These are phyloP conservation scores for Raffaelea deltoideospora DNA, from an alignment of 2,329 filamentous ascomycete genomes.

Conservation along the genomic window DNA sequence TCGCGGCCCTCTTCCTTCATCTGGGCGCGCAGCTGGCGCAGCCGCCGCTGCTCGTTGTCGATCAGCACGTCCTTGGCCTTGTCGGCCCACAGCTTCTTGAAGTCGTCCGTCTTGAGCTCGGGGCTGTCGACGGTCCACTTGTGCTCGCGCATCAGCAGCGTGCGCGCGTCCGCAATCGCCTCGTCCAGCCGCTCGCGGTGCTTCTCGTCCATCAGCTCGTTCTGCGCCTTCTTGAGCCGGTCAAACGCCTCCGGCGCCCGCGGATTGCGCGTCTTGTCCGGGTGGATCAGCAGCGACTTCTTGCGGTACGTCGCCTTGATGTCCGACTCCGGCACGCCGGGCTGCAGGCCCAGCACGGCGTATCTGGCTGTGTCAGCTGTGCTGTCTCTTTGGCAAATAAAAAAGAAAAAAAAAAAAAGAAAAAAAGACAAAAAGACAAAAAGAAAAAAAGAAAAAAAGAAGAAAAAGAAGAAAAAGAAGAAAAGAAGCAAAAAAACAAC, in stretches of 20 bases:
- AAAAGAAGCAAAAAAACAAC: neutral
- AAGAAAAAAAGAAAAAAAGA: neutral
- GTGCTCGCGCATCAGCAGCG: slow-evolving; percentile 84
- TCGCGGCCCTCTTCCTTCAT: slow-evolving; percentile 93
- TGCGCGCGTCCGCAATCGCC: slow-evolving; percentile 87
- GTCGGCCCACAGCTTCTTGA: slow-evolving; percentile 73
- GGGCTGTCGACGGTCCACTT: slow-evolving; percentile 83
- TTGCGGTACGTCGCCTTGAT: slow-evolving; percentile 91
- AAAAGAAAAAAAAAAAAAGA: neutral
- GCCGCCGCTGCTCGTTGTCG: slow-evolving; percentile 75
- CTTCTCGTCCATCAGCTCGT: slow-evolving; percentile 86
- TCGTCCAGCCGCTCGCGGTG: slow-evolving; percentile 77
- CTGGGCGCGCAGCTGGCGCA: slow-evolving; percentile 78
- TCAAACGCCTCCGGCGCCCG: slow-evolving; percentile 91
- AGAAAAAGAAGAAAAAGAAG: neutral
- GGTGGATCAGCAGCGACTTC: slow-evolving; percentile 97
- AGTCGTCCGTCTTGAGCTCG: slow-evolving; percentile 72
- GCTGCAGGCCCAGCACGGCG: slow-evolving; percentile 87
- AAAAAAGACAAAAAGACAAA: neutral
- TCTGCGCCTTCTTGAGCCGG: slow-evolving; percentile 87
- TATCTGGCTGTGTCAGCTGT: slow-evolving; percentile 38
- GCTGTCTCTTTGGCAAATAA: neutral
- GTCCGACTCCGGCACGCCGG: slow-evolving; percentile 86
- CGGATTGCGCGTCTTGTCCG: slow-evolving; percentile 90
- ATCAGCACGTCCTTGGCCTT: slow-evolving; percentile 83